Conservation (phyloP, 441 rosid genomes). For the Adansonia madagascariensis region DNA sequence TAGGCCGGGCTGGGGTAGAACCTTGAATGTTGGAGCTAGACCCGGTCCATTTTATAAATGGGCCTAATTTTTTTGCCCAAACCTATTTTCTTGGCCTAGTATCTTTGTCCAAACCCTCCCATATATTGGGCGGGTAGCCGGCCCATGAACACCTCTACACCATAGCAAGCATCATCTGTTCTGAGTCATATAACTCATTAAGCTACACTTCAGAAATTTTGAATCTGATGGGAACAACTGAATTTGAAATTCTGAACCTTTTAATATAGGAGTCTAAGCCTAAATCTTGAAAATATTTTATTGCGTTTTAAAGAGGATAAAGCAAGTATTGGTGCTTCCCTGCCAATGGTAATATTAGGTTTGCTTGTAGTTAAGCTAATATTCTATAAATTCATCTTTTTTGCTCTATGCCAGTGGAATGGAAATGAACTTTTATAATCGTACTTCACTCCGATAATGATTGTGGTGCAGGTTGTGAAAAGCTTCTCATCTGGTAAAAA, state of each 20-base stretch:
- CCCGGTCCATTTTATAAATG: too few species aligned
- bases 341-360: neutral
- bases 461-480: slow-evolving; percentile 77
- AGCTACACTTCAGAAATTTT: neutral
- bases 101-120: too few species aligned
- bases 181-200: neutral
- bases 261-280: neutral
- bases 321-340: neutral
- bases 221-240: neutral
- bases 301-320: neutral
- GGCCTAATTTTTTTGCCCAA: too few species aligned
- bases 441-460: slow-evolving; percentile 22
- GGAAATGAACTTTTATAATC: slow-evolving; percentile 1
- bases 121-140: too few species aligned
- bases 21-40: too few species aligned
- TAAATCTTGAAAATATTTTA: neutral
- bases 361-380: neutral
- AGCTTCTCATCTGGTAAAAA: slow-evolving; percentile 98
- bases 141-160: neutral
- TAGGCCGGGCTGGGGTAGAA: too few species aligned
- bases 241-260: slow-evolving; percentile 2
- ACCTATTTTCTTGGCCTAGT: too few species aligned
- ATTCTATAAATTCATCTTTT: neutral
- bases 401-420: neutral
- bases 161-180: neutral